phyloP scores from a whole-genome alignment of 495 filamentous ascomycete genomes.

The Lasiosphaeria ovina region DNA sequence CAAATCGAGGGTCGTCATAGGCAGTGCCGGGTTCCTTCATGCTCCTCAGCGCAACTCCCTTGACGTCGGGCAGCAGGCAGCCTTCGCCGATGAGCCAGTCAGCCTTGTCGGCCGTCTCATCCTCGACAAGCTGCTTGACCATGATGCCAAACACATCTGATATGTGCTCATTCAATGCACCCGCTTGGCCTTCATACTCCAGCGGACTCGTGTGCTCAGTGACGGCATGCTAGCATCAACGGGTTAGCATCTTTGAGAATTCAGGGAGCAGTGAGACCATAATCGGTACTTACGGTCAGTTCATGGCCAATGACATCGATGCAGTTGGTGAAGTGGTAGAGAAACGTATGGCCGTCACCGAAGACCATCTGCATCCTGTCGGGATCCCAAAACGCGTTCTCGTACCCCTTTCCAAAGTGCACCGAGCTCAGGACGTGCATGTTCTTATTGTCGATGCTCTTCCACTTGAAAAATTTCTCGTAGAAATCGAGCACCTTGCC shows the following conservation, averaged over 20 bases:
- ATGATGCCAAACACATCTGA: conserved; percentile 55
- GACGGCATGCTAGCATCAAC: conserved; percentile 39
- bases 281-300: conserved; percentile 28
- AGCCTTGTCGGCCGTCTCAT: conserved; percentile 42
- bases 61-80: conserved; percentile 42
- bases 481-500: conserved; percentile 45
- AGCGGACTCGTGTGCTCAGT: conserved; percentile 44
- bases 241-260: neutral
- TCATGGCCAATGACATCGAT: conserved; percentile 54
- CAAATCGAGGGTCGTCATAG: conserved; percentile 46
- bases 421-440: conserved; percentile 42
- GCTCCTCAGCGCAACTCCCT: conserved; percentile 45
- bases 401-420: conserved; percentile 40
- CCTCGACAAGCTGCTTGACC: conserved; percentile 48
- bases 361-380: conserved; percentile 42
- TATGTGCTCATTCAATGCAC: conserved; percentile 52
- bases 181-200: conserved; percentile 43
- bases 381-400: conserved; percentile 28
- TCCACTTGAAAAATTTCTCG: conserved; percentile 41
- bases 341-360: conserved; percentile 45
- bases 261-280: neutral
- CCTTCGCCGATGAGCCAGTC: conserved; percentile 55
- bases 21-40: conserved; percentile 52
- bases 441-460: conserved; percentile 45
- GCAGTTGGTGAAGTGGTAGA: conserved; percentile 40